Evolutionary conservation across 2,329 filamentous ascomycete species (phyloP), one percentile per base, ranked within the genome.

Genomic region (Phyllosticta citribraziliensis): DNA sequence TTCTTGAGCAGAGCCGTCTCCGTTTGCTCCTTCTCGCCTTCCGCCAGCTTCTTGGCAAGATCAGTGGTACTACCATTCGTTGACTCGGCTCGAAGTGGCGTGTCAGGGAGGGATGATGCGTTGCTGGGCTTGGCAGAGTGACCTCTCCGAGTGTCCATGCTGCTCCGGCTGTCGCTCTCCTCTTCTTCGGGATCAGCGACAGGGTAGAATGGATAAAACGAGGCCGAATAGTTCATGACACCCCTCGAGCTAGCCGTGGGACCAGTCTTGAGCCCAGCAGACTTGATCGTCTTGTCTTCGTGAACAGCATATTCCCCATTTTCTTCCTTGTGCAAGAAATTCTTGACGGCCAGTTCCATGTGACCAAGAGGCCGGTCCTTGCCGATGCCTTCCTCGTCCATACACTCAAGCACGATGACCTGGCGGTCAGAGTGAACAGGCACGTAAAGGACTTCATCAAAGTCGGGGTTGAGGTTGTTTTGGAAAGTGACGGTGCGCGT

Each of bases 401-500:
- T 96, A 65, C 97, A 91, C 73, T 99, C 94, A 19, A 99, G 77
- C 0, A 86, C 85, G 30, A 99, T 79, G 69, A 88, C 91, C 72
- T 99, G 94, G 33, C 90, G 87, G 14, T 83, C 69, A 6, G 87
- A 91, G 72, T 97, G 93, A 62, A 99, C 83, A 1, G 95, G 93
- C 0, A 99, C 82, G 70, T 99, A 99, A 22, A 97, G 83, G 24
- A 99, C 86, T 75, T 99, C 94, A 69, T 99, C 91, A 87, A 89
- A 99, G 58, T 94, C 88, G 1, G 94, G 94, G 71, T 96, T 91
- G 62, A 99, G 84, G 64, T 97, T 95, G 76, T 96, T 99, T 72
- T 91, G 87, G 79, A 94, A 96, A 0, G 93, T 97, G 57, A 99
- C 94, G 2, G 94, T 97, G 62, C 92, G 86, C 10, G 84, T 91